Base-by-base conservation (phyloP, 2,329 filamentous ascomycete species). In the Bipolaris sorokiniana region DNA sequence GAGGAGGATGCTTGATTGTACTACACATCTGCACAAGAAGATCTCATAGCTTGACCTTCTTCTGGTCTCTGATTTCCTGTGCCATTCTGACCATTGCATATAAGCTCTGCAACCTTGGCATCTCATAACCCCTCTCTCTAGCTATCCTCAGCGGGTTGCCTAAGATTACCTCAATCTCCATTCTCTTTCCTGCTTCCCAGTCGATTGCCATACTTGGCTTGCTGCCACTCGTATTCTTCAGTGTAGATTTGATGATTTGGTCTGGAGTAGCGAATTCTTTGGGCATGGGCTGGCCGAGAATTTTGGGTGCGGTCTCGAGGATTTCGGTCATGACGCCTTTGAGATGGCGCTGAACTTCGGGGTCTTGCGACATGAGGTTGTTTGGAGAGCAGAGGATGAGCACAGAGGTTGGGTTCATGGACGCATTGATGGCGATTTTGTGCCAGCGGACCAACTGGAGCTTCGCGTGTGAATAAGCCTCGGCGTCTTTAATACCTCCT, bases 341-440 rank as follows among this genome's bases (percentile, higher is more conserved):
- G 7, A 91, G 74, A 71, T 91, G 88, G 20, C 75, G 73, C 42
- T 83, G 81, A 37, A 91, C 77, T 68, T 90, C 88, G 0, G 83
- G 73, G 64, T 91, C 88, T 11, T 77, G 76, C 5, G 86, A 81
- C 86, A 91, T 90, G 59, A 84, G 83, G 44, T 86, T 83, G 69
- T 91, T 91, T 51, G 85, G 83, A 1, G 82, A 78, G 1, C 88
- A 87, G 11, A 87, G 86, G 1, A 84, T 85, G 0, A 91, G 81
- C 7, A 91, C 88, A 1, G 88, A 86, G 0, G 86, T 88, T 0
- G 89, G 88, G 76, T 91, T 91, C 83, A 91, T 89, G 49, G 87
- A 85, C 0, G 88, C 87, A 73, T 91, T 91, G 79, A 91, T 90
- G 66, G 87, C 88, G 60, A 91, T 84, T 75, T 91, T 91, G 75